Evolutionary conservation across 225 moss, liverwort and hornwort species (phyloP).

Genomic region (Straminergon stramineum): DNA sequence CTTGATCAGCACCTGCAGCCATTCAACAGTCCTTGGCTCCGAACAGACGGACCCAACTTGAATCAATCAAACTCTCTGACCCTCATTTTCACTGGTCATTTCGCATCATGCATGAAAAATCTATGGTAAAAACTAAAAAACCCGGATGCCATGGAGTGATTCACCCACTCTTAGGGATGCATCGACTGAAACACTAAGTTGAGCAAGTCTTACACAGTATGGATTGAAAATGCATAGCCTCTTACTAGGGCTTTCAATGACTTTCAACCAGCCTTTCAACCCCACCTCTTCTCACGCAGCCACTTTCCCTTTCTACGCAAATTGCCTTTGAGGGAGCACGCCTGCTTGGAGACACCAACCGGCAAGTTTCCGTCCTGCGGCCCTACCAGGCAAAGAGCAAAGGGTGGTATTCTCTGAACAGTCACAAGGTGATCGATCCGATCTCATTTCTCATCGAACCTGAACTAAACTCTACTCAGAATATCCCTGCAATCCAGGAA

Average conservation of each 20-base stretch:
- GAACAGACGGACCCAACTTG: background rate
- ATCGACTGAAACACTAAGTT: background rate
- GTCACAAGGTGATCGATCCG: slow-evolving; percentile 21
- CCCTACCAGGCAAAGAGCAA: background rate
- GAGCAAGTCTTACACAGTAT: background rate
- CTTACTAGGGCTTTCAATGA: background rate
- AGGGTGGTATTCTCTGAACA: slow-evolving; percentile 16
- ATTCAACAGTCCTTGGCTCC: background rate
- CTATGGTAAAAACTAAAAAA: background rate
- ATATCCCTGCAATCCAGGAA: background rate
- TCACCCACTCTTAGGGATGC: background rate
- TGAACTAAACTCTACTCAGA: background rate
- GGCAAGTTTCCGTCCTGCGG: slow-evolving; percentile 4
- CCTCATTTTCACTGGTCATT: slow-evolving; percentile 8
- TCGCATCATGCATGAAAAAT: background rate
- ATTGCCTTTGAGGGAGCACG: background rate
- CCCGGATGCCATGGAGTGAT: background rate
- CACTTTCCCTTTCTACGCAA: slow-evolving; percentile 6
- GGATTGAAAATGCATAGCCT: background rate
- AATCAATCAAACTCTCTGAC: background rate
- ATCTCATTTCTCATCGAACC: slow-evolving; percentile 13
- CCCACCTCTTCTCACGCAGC: background rate
- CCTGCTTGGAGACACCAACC: slow-evolving; percentile 27
- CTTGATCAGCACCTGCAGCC: slow-evolving; percentile 4
- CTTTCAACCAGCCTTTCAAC: background rate